Conservation (phyloP, 2,329 filamentous ascomycete species). For the Neofusicoccum sp. region DNA sequence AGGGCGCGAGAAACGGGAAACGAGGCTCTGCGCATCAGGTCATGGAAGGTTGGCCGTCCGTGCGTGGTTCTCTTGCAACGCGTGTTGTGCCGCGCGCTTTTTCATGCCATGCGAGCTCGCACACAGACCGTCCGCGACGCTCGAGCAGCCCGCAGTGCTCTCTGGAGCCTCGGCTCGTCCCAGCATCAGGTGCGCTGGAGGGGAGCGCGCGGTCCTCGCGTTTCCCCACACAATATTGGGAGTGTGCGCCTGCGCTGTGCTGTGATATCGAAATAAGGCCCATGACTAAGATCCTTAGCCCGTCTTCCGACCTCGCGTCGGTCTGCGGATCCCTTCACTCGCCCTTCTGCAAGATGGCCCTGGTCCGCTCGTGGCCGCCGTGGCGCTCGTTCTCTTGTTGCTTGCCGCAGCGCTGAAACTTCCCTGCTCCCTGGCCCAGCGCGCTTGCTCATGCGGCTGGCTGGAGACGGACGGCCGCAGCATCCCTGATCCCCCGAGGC, state of each 20-base stretch:
- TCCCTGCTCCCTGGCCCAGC: background rate
- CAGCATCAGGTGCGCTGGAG: background rate
- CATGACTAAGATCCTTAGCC: slow-evolving; percentile 19
- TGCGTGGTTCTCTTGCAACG: slow-evolving; percentile 6
- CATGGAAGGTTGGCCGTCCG: slow-evolving; percentile 1
- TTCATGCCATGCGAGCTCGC: slow-evolving; percentile 11
- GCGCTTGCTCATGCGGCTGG: background rate
- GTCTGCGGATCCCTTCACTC: slow-evolving; percentile 12
- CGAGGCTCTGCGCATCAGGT: slow-evolving; percentile 15
- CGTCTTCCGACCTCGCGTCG: slow-evolving; percentile 5
- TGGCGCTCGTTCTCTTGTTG: background rate
- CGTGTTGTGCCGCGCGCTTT: slow-evolving; percentile 6
- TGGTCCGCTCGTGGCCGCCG: slow-evolving; percentile 9
- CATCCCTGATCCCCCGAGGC: background rate
- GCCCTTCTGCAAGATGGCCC: slow-evolving; percentile 6
- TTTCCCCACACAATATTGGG: slow-evolving; percentile 16
- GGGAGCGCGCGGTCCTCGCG: background rate
- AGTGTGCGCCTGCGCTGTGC: background rate
- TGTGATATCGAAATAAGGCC: slow-evolving; percentile 18
- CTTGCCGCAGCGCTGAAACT: background rate
- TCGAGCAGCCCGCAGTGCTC: background rate
- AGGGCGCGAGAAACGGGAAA: slow-evolving; percentile 2
- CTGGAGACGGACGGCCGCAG: background rate
- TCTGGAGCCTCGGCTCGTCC: slow-evolving; percentile 1
- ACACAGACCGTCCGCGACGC: slow-evolving; percentile 10